phyloP scores from a whole-genome alignment of 148 eudicot genomes.

The Rhododendron ferrugineum region DNA sequence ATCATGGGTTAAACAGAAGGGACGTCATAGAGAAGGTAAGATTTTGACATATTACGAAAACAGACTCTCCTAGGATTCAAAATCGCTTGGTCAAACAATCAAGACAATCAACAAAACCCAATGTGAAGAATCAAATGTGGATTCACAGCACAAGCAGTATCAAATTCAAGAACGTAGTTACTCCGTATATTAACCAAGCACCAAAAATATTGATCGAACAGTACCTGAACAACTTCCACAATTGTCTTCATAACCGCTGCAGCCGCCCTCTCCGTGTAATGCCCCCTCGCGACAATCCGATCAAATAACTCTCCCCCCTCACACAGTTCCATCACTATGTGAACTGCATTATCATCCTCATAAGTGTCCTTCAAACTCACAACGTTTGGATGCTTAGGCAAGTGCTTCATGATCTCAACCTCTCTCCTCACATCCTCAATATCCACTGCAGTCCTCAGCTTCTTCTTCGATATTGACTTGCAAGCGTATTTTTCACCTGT shows the following conservation, averaged over 20 bases:
- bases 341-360: slow-evolving; percentile 51
- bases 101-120: background rate
- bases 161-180: background rate
- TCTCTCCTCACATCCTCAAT: slow-evolving; percentile 56
- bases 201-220: background rate
- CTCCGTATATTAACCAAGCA: background rate
- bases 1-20: background rate
- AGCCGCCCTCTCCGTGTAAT: slow-evolving; percentile 56
- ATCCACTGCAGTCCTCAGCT: slow-evolving; percentile 48
- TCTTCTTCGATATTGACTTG: slow-evolving; percentile 50
- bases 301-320: slow-evolving; percentile 60
- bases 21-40: background rate
- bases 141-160: background rate
- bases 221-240: slow-evolving; percentile 52
- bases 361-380: slow-evolving; percentile 43
- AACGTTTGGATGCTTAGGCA: slow-evolving; percentile 47
- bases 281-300: slow-evolving; percentile 58
- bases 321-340: slow-evolving; percentile 57
- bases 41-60: background rate
- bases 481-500: slow-evolving; percentile 42
- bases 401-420: slow-evolving; percentile 53
- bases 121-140: background rate
- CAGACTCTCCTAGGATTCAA: background rate
- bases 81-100: no score
- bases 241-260: slow-evolving; percentile 43